phyloP scores from a whole-genome alignment of 345 rosid genomes.

The Gynandropsis gynandra region DNA sequence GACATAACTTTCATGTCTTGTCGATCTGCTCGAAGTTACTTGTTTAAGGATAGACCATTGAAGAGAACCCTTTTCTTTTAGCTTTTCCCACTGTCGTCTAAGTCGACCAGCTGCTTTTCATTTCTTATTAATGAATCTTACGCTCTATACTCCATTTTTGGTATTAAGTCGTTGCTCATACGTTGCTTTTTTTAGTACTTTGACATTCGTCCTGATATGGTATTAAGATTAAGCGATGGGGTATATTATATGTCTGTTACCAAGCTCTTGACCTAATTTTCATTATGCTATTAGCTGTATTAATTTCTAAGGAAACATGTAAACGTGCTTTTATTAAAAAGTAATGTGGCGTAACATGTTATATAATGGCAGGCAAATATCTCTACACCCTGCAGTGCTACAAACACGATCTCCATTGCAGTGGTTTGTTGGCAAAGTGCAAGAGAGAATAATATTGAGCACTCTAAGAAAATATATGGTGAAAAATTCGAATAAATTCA shows the following conservation, averaged over 20 bases:
- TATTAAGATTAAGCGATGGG: constrained; percentile 4
- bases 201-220: constrained; percentile 6
- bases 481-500: constrained; percentile 45
- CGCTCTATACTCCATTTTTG: neutral
- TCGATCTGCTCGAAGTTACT: too few relatives aligned
- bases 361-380: constrained; percentile 42
- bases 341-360: constrained; percentile 12
- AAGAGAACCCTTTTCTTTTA: too few relatives aligned
- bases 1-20: too few relatives aligned
- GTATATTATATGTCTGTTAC: constrained; percentile 8
- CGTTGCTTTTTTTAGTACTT: constrained; percentile 2
- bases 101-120: neutral
- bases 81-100: neutral
- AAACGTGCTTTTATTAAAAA: neutral
- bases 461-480: constrained; percentile 51
- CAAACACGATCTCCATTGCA: constrained; percentile 51
- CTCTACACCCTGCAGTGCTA: constrained; percentile 28
- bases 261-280: neutral
- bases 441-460: constrained; percentile 53
- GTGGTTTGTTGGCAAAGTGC: constrained; percentile 62
- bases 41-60: too few relatives aligned
- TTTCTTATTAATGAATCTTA: neutral
- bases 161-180: neutral
- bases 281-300: neutral
- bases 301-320: neutral